Conservation (phyloP, 495 filamentous ascomycete species). For the Penicillium robsamsonii region DNA sequence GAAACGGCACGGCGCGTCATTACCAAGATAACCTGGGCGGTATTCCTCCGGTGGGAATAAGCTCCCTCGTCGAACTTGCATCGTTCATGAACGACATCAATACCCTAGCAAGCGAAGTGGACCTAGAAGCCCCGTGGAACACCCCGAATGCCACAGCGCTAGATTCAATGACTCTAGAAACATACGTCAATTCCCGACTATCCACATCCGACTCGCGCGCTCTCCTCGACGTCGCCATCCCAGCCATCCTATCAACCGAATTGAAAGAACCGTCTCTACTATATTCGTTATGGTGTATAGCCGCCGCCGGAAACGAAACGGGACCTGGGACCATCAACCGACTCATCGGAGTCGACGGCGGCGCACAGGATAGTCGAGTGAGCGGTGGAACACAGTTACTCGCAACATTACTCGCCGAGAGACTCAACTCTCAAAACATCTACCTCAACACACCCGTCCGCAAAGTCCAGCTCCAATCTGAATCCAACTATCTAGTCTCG, state of each 20-base stretch:
- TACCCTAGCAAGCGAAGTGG: constrained; percentile 7
- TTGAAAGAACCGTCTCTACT: constrained; percentile 20
- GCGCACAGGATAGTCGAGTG: constrained; percentile 22
- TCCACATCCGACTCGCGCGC: constrained; percentile 8
- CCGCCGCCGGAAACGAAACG: constrained; percentile 21
- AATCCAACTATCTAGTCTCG: constrained; percentile 5
- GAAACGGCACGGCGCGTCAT: constrained; percentile 7
- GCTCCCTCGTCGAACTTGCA: constrained; percentile 12
- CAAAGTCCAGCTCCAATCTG: constrained; percentile 3
- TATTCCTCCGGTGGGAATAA: constrained; percentile 3
- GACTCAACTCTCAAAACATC: constrained; percentile 12
- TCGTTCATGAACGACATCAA: constrained; percentile 6
- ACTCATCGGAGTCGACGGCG: constrained; percentile 12
- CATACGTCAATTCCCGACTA: background rate
- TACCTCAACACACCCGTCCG: constrained; percentile 11
- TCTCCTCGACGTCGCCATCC: constrained; percentile 5
- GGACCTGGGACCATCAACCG: constrained; percentile 17
- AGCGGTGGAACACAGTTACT: constrained; percentile 19
- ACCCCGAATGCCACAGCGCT: constrained; percentile 10
- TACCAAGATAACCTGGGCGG: constrained; percentile 8
- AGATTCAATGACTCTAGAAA: constrained; percentile 16
- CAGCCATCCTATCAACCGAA: constrained; percentile 15
- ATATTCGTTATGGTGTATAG: constrained; percentile 21
- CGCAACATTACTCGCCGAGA: constrained; percentile 15
- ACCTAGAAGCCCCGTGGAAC: constrained; percentile 17